These are phyloP conservation scores for Pichia cephalocereana DNA, from an alignment of 805 yeast genomes.

Conservation along the genomic window DNA sequence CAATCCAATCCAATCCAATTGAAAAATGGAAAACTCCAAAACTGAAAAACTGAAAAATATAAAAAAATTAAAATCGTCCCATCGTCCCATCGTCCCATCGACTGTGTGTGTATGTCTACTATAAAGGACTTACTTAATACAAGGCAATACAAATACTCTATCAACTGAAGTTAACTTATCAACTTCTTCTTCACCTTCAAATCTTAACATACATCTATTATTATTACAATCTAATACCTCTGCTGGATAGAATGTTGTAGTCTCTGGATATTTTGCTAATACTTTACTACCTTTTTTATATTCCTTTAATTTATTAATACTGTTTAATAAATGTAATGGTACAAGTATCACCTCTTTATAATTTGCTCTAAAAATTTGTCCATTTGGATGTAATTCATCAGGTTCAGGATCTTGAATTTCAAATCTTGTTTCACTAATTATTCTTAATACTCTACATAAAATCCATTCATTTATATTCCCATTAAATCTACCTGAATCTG, in stretches of 20 bases:
- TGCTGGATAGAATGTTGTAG: constrained; percentile 95
- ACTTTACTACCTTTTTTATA: constrained; percentile 77
- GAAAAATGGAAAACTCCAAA: too few species aligned
- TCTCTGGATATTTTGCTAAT: constrained; percentile 91
- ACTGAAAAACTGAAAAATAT: too few species aligned
- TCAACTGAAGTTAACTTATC: constrained; percentile 92
- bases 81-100: too few species aligned
- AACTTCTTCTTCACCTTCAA: constrained; percentile 96
- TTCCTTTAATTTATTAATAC: constrained; percentile 28
- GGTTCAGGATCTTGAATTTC: constrained; percentile 99
- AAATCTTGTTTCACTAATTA: constrained; percentile 39
- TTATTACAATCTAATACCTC: constrained; percentile 76
- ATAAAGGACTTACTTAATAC: too few species aligned
- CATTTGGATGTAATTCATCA: constrained; percentile 83
- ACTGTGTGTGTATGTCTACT: too few species aligned
- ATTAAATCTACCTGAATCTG: background rate
- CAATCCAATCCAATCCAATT: too few species aligned
- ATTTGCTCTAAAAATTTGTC: constrained; percentile 73
- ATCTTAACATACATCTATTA: constrained; percentile 68
- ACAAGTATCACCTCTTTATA: constrained; percentile 73
- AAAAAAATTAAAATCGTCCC: too few species aligned
- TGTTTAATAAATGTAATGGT: constrained; percentile 28
- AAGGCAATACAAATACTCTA: constrained; percentile 73
- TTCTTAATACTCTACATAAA: constrained; percentile 79
- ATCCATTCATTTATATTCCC: constrained; percentile 75